Base-by-base conservation (phyloP, 495 filamentous ascomycete genomes). In the Penicillium maclennaniae region DNA sequence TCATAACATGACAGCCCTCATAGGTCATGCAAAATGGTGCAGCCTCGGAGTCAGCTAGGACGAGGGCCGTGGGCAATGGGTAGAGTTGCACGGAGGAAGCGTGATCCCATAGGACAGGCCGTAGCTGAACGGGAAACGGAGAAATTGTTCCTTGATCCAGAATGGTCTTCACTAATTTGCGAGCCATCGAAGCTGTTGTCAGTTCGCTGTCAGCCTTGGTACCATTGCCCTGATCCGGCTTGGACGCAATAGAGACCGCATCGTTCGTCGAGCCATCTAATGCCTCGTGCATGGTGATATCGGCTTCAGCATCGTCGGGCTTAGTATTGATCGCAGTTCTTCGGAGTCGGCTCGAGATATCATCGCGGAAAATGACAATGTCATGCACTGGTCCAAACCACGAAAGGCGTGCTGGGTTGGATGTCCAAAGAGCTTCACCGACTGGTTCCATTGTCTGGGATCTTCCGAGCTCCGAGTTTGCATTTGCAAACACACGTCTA, bases 1-100 rank as follows among this genome's bases (percentile, higher is more conserved):
- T 98, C 82, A 98, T 87, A 3, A 96, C 92, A 76, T 91, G 86
- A 61, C 93, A 97, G 2, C 91, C 92, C 69, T 96, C 91, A 62
- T 97, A 97, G 16, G 87, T 93, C 40, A 96, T 73, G 51, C 84
- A 84, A 62, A 95, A 97, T 0, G 91, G 77, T 40, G 86, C 82
- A 21, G 84, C 83, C 34, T 92, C 87, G 5, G 87, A 74, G 62
- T 98, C 93, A 6, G 87, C 85, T 17, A 98, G 69, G 20, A 96
- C 82, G 58, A 97, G 60, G 0, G 86, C 83, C 14, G 87, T 92
- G 6, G 93, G 93, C 37, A 97, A 68, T 10, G 93, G 93, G 64
- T 96, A 97, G 14, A 98, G 75, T 43, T 86, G 81, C 43, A 96
- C 63, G 12, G 87, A 75, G 40, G 75, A 73, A 0, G 84, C 83